Evolutionary conservation across 169 alveolate genomes (phyloP).

Genomic region (Amoebophrya sp.): DNA sequence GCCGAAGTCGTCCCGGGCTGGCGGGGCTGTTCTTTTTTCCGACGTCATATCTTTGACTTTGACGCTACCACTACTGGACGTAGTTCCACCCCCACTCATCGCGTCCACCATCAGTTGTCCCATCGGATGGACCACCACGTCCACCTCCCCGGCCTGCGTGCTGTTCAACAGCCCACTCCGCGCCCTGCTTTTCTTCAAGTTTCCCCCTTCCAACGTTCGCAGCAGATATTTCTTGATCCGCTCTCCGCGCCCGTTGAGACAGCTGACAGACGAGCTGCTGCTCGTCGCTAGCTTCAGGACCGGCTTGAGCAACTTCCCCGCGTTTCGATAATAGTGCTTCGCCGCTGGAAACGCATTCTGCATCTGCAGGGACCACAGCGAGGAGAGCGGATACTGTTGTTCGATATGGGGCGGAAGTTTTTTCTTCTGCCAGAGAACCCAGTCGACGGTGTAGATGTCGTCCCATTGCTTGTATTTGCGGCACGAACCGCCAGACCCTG

Average conservation of each 20-base stretch:
- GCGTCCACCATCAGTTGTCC: too few relatives aligned
- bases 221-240: neutral
- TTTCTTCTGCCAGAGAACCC: neutral
- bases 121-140: too few relatives aligned
- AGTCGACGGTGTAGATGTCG: neutral
- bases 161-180: neutral
- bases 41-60: too few relatives aligned
- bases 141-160: too few relatives aligned
- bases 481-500: neutral
- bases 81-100: too few relatives aligned
- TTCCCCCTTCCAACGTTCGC: neutral
- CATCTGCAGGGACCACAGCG: neutral
- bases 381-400: neutral
- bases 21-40: too few relatives aligned
- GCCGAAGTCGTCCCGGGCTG: too few relatives aligned
- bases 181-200: neutral
- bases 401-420: too few relatives aligned
- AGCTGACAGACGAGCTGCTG: neutral
- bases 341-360: neutral
- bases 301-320: neutral
- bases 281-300: neutral
- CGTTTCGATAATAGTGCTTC: neutral
- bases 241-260: neutral
- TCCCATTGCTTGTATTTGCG: neutral
- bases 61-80: too few relatives aligned